phyloP scores from a whole-genome alignment of 2,329 filamentous ascomycete species.

The Microsporum canis region DNA sequence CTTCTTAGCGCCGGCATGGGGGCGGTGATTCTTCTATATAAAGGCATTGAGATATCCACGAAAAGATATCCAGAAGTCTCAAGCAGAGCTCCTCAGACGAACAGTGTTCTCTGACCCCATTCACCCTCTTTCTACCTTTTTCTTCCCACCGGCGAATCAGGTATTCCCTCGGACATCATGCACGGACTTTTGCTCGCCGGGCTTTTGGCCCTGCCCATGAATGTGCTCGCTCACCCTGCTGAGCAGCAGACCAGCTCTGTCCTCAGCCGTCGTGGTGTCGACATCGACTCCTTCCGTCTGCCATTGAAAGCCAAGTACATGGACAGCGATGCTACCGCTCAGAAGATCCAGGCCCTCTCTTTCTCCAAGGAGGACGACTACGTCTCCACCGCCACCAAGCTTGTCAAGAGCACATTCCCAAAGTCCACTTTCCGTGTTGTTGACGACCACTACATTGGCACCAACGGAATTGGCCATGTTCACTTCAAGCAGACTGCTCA shows the following conservation, averaged over 20 bases:
- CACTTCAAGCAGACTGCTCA: slow-evolving; percentile 11
- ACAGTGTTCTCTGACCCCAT: background rate
- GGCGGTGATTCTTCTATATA: background rate
- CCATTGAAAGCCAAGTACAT: slow-evolving; percentile 8
- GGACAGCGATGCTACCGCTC: background rate
- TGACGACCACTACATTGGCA: slow-evolving; percentile 13
- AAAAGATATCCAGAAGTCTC: background rate
- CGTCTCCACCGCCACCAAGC: slow-evolving; percentile 10
- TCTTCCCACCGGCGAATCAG: background rate
- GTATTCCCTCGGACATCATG: background rate
- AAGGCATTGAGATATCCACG: background rate
- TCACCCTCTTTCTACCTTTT: background rate
- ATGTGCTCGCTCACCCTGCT: slow-evolving; percentile 2
- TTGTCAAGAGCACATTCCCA: slow-evolving; percentile 9
- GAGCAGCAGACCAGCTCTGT: background rate
- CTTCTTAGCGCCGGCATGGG: background rate
- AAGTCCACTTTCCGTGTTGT: slow-evolving; percentile 9
- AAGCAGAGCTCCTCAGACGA: slow-evolving; percentile 4
- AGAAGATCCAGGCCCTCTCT: slow-evolving; percentile 2
- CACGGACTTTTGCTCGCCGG: slow-evolving; percentile 5
- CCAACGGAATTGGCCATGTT: slow-evolving; percentile 11
- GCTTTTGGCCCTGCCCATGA: slow-evolving; percentile 3
- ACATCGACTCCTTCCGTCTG: slow-evolving; percentile 10
- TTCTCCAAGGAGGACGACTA: slow-evolving; percentile 7
- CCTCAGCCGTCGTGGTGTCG: slow-evolving; percentile 7